Evolutionary conservation across 345 rosid species (phyloP).

Genomic region (Populus davidiana): DNA sequence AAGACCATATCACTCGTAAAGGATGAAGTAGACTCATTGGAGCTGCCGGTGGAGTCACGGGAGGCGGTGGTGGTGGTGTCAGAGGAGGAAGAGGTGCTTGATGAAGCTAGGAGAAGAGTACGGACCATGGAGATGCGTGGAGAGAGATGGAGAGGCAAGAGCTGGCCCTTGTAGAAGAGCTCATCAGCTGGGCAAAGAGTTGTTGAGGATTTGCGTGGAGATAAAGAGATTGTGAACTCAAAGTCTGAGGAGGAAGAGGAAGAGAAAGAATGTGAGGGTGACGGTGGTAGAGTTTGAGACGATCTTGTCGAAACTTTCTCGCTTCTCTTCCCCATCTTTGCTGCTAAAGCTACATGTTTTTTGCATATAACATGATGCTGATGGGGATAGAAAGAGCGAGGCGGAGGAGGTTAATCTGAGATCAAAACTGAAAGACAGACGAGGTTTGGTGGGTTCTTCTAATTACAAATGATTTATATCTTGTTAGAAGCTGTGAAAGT

Average conservation of each 20-base stretch:
- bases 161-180: constrained; percentile 97
- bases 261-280: constrained; percentile 79
- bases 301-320: constrained; percentile 31
- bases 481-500: no score
- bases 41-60: constrained; percentile 83
- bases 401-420: not conserved
- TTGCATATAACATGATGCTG: no score
- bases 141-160: constrained; percentile 87
- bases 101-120: constrained; percentile 70
- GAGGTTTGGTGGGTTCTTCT: not conserved
- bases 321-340: constrained; percentile 38
- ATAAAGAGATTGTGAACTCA: constrained; percentile 73
- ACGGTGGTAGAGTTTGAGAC: constrained; percentile 62
- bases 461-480: no score
- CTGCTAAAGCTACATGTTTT: not conserved
- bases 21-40: constrained; percentile 60
- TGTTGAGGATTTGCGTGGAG: constrained; percentile 72
- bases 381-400: not conserved
- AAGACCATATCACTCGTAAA: constrained; percentile 48
- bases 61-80: constrained; percentile 60
- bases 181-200: constrained; percentile 88
- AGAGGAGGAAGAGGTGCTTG: constrained; percentile 64
- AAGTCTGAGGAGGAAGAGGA: constrained; percentile 83
- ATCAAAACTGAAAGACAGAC: not conserved
- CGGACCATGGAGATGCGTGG: constrained; percentile 95